Evolutionary conservation across 2,329 filamentous ascomycete species (phyloP), one percentile per base, ranked within the genome.

Genomic region (Biscogniauxia marginata): DNA sequence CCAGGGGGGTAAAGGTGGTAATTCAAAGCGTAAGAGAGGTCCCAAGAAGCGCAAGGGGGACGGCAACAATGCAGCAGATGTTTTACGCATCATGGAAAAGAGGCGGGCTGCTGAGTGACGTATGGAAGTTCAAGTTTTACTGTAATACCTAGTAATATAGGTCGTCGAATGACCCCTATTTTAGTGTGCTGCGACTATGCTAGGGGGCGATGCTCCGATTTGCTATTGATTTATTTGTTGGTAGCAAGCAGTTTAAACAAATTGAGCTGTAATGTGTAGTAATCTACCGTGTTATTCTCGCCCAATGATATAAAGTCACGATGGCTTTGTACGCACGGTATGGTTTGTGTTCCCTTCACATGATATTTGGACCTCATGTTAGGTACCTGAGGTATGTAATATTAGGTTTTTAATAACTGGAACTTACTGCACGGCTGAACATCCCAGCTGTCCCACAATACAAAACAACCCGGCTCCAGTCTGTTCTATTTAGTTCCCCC

Each of bases 41-140:
- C 77, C 81, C 0, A 90, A 89, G 79, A 93, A 90, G 77, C 83
- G 85, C 67, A 91, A 90, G 71, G 89, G 89, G 0, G 89, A 93
- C 70, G 86, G 75, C 57, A 91, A 98, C 68, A 93, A 81, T 73
- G 89, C 85, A 13, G 83, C 83, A 4, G 91, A 96, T 77, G 90
- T 96, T 53, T 76, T 96, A 78, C 84, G 84, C 56, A 89, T 91
- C 23, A 82, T 96, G 66, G 89, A 95, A 68, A 75, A 79, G 65
- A 76, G 79, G 47, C 81, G 81, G 54, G 70, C 69, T 25, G 70
- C 66, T 1, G 67, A 66, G 34, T 70, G 64, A 56, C 58, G 2
- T n/a, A n/a, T 39, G 30, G 13, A 6, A n/a, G 30, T 39, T 9
- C 30, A n/a, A n/a, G 9, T 39, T 39, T 39, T 16, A 39, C 13